A percentile compares a stretch with the other conserved stretches of the same genome.
Conservation (phyloP, 164 flowering plant species). For the Umbilicus rupestris region DNA sequence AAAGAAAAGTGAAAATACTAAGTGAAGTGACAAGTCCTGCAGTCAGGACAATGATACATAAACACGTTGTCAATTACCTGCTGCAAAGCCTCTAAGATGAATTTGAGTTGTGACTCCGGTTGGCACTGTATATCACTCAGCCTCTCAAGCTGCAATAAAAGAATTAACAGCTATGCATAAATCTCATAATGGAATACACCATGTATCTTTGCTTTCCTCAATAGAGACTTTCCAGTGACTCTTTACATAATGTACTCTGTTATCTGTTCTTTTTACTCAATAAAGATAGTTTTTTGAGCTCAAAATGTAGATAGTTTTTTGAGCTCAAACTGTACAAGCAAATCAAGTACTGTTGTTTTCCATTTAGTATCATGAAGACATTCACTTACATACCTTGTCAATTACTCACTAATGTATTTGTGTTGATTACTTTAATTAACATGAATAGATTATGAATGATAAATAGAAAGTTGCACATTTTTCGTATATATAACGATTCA, state of each 20-base stretch:
- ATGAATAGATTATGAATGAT: no score
- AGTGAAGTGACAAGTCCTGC: background rate
- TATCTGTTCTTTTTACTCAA: no score
- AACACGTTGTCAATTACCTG: constrained; percentile 37
- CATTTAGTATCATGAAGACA: background rate
- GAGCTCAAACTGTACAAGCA: background rate
- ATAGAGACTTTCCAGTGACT: background rate
- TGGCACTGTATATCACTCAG: constrained; percentile 44
- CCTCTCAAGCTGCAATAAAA: constrained; percentile 29
- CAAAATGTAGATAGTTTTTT: no score
- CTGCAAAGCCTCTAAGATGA: constrained; percentile 79
- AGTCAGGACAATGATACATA: background rate
- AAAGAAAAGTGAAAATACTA: background rate
- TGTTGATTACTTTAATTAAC: no score
- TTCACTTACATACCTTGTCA: no score
- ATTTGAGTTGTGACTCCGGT: constrained; percentile 81
- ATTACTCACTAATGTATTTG: no score
- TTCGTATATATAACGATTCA: no score
- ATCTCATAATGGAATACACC: no score
- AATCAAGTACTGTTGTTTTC: no score
- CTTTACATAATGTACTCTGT: background rate
- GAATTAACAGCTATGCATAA: background rate
- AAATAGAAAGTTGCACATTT: no score
- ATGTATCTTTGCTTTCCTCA: background rate
- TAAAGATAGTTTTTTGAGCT: no score